Base-by-base conservation (phyloP, 2,329 filamentous ascomycete genomes). In the Elsinoe necatrix region DNA sequence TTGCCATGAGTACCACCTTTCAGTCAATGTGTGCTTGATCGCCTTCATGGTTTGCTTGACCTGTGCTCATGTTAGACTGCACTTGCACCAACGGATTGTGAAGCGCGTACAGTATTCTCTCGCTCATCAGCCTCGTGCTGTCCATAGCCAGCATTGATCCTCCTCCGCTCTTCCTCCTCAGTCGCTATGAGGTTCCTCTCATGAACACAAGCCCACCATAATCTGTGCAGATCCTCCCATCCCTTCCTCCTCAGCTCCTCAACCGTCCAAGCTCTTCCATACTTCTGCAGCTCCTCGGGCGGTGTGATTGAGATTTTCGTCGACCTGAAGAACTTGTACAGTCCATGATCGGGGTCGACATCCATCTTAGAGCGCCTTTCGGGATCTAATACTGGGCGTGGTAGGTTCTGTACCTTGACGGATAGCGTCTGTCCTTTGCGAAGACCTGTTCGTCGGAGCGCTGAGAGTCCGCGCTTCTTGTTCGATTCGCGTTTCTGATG, bases 141-240 rank as follows among this genome's bases (percentile, higher is more conserved):
- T 63, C 92, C 92, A 66, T 87, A 93, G 25, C 85, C 83, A 50
- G 88, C 77, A 62, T 85, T 77, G 56, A 87, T 68, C 63, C 86
- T 80, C 27, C 75, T 67, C 64, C 88, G 79, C 75, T 95, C 89
- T 57, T 78, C 71, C 55, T 78, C 77, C 63, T 86, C 84, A 27
- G 95, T 97, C n/a, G 83, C 79, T 64, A 97, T 82, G 63, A 88
- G 82, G 73, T 98, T 98, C 65, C 87, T 79, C 75, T 98, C 93
- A 74, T 88, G 90, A 59, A 86, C 80, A 69, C 93, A 97, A 56
- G 90, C 81, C 89, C 91, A 98, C 90, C 92, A 98, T 67, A 98
- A 78, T 60, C 79, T 77, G 72, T 97, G 91, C 65, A 98, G 74
- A 70, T 97, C 91, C 60, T 95, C 89, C 88, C 90, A 98, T 61